Percentiles rank a stretch among this genome's conserved stretches.
phyloP scores from a whole-genome alignment of 345 rosid species.

The Euclidium syriacum region DNA sequence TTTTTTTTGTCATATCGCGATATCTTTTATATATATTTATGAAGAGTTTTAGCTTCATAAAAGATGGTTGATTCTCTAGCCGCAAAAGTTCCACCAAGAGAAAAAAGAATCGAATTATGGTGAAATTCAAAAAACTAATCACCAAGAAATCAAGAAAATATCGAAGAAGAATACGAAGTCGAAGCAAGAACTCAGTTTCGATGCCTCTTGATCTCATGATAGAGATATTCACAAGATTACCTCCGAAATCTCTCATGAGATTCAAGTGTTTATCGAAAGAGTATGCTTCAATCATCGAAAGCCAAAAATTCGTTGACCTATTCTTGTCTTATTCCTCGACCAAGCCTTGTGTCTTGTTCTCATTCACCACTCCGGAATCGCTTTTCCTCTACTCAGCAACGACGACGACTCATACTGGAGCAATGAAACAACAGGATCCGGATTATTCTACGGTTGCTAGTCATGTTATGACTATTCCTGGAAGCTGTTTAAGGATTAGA shows the following conservation, averaged over 20 bases:
- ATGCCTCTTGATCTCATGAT: neutral
- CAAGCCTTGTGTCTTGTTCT: neutral
- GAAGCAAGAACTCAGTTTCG: neutral
- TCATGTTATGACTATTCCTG: neutral
- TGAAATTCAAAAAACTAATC: too few relatives aligned
- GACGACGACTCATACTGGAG: too few relatives aligned
- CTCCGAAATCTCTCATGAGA: neutral
- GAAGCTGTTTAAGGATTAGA: neutral
- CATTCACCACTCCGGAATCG: neutral
- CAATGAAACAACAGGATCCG: too few relatives aligned
- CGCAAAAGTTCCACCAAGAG: too few relatives aligned
- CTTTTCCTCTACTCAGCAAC: neutral
- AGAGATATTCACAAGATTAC: neutral
- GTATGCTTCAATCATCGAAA: neutral
- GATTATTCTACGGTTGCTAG: neutral
- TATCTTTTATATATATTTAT: too few relatives aligned
- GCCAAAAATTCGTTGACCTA: neutral
- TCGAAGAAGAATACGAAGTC: neutral
- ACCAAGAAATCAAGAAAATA: neutral
- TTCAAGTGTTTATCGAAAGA: neutral
- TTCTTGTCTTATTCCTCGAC: neutral
- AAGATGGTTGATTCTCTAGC: too few relatives aligned
- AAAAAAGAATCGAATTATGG: too few relatives aligned
- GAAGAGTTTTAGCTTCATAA: too few relatives aligned
- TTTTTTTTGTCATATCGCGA: too few relatives aligned